phyloP scores from a whole-genome alignment of 2,329 filamentous ascomycete species.

The Cadophora sp. region DNA sequence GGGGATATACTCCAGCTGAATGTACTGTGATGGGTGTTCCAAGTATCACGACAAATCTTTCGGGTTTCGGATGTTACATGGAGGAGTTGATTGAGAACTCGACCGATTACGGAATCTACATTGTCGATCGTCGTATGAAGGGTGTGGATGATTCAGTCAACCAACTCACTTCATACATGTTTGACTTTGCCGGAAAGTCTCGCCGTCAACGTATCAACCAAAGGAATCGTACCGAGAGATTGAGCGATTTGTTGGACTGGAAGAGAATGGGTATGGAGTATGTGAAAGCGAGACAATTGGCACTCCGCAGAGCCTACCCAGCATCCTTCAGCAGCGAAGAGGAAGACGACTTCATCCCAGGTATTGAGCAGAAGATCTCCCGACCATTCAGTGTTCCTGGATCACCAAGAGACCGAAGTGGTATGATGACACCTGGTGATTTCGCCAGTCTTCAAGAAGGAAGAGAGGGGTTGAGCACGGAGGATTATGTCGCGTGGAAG shows the following conservation, averaged over 20 bases:
- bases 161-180: conserved; percentile 91
- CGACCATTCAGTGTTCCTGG: conserved; percentile 93
- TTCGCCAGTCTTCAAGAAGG: conserved; percentile 97
- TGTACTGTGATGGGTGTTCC: conserved; percentile 99
- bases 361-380: conserved; percentile 93
- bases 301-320: conserved; percentile 90
- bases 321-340: conserved; percentile 80
- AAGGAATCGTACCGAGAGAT: conserved; percentile 91
- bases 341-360: conserved; percentile 89
- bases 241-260: conserved; percentile 97
- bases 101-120: conserved; percentile 98
- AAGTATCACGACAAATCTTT: conserved; percentile 97
- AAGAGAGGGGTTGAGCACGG: conserved; percentile 88
- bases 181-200: conserved; percentile 91
- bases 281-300: conserved; percentile 94
- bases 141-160: conserved; percentile 98
- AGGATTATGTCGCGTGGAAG: conserved; percentile 99
- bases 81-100: conserved; percentile 99
- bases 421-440: conserved; percentile 99
- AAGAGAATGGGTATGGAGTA: conserved; percentile 99
- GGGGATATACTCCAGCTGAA: conserved; percentile 98
- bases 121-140: conserved; percentile 94
- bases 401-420: conserved; percentile 85
- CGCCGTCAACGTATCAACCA: conserved; percentile 98
- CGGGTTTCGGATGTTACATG: conserved; percentile 99